phyloP scores from a whole-genome alignment of 164 flowering plant species.

The Macadamia integrifolia region DNA sequence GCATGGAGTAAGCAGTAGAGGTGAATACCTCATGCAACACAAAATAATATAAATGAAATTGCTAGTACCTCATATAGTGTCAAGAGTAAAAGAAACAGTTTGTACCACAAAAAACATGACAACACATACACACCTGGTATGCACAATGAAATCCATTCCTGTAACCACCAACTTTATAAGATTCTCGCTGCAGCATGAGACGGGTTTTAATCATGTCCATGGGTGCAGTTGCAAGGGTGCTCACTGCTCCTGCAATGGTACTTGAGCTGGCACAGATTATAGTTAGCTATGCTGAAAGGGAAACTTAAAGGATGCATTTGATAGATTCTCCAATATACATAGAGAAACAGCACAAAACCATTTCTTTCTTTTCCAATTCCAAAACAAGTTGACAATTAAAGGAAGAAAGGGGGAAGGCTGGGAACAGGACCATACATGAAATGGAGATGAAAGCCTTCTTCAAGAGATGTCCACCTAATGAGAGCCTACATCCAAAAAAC shows the following conservation, averaged over 20 bases:
- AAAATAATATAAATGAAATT: not conserved
- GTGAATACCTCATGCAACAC: not conserved
- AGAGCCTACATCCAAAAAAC: slow-evolving; percentile 43
- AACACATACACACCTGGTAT: slow-evolving; percentile 46
- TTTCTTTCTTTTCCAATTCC: not conserved
- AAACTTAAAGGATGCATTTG: slow-evolving; percentile 15
- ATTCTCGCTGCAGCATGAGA: slow-evolving; percentile 81
- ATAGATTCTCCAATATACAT: slow-evolving; percentile 1
- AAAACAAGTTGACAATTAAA: not conserved
- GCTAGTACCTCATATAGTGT: not conserved
- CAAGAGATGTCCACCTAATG: slow-evolving; percentile 56
- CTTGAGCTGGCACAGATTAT: slow-evolving; percentile 54
- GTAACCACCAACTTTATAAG: slow-evolving; percentile 48
- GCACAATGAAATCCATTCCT: slow-evolving; percentile 84
- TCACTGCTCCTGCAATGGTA: slow-evolving; percentile 60
- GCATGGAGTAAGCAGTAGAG: not conserved
- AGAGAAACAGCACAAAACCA: not conserved
- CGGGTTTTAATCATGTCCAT: slow-evolving; percentile 87
- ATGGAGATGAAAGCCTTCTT: slow-evolving; percentile 83
- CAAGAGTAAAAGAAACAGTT: not conserved
- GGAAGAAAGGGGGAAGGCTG: slow-evolving; percentile 1
- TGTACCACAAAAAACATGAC: not conserved
- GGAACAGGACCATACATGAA: slow-evolving; percentile 45
- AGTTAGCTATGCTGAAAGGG: slow-evolving; percentile 21
- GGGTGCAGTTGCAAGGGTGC: slow-evolving; percentile 81